Evolutionary conservation across 305 asterid species (phyloP).

Genomic region (Fraxinus xanthoxyloides): DNA sequence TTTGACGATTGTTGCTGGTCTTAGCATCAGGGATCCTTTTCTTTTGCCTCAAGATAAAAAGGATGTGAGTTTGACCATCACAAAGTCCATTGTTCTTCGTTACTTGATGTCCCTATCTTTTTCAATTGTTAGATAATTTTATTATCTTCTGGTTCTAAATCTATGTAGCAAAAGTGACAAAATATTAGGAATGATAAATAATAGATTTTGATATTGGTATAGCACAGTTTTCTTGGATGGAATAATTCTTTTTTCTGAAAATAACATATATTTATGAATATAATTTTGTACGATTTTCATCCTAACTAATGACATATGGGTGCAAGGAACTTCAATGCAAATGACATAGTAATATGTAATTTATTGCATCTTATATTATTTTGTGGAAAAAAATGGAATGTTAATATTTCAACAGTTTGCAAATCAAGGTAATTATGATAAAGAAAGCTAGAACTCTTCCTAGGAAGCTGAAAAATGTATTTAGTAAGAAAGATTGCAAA

Average conservation of each 20-base stretch:
- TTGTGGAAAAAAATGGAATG: neutral
- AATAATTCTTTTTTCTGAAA: neutral
- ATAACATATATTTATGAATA: neutral
- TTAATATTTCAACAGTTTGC: neutral
- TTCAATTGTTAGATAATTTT: neutral
- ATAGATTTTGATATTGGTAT: conserved; percentile 8
- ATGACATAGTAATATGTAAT: neutral
- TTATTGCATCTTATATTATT: neutral
- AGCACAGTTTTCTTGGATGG: neutral
- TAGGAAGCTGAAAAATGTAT: neutral
- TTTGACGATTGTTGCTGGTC: conserved; percentile 93
- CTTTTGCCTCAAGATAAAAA: conserved; percentile 95
- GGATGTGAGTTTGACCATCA: conserved; percentile 60
- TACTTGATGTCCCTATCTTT: conserved; percentile 7
- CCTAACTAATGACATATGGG: neutral
- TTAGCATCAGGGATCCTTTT: conserved; percentile 95
- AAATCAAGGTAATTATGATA: neutral
- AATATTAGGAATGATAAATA: conserved; percentile 3
- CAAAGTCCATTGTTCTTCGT: conserved; percentile 11
- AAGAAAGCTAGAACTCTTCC: neutral
- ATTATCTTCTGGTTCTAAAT: neutral
- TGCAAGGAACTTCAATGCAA: neutral
- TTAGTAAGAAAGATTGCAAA: neutral
- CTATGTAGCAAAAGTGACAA: conserved; percentile 3
- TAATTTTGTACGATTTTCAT: neutral